Evolutionary conservation across 2,329 filamentous ascomycete genomes (phyloP).

Genomic region (Coleophoma crateriformis): DNA sequence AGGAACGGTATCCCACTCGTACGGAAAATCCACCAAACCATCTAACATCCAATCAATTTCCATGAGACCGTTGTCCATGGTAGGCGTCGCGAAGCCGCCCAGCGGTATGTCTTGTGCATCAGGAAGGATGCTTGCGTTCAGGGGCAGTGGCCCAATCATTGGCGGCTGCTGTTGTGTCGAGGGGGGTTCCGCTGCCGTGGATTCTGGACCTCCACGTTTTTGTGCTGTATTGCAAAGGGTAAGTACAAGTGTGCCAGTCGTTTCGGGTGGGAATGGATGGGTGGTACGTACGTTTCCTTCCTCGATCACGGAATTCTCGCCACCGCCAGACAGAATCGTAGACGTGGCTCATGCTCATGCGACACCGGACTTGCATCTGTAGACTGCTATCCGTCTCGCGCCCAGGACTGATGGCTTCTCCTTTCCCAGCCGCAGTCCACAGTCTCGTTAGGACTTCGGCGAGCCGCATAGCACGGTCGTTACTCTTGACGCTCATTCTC

Average conservation of each 20-base stretch:
- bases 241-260: too few species aligned
- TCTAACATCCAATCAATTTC: conserved; percentile 1
- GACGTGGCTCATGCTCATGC: conserved; percentile 63
- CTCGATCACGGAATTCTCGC: conserved; percentile 35
- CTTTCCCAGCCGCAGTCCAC: conserved; percentile 35
- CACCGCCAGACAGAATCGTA: conserved; percentile 65
- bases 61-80: neutral
- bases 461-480: conserved; percentile 58
- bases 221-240: too few species aligned
- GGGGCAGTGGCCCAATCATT: neutral
- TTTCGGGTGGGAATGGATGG: too few species aligned
- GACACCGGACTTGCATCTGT: conserved; percentile 58
- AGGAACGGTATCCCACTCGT: neutral
- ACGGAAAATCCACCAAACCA: neutral
- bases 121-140: neutral
- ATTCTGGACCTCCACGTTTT: too few species aligned
- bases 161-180: neutral
- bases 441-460: conserved; percentile 62
- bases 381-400: conserved; percentile 33
- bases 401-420: conserved; percentile 17
- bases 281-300: neutral
- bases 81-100: neutral
- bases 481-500: conserved; percentile 53
- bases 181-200: too few species aligned
- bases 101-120: neutral